Percentiles rank a stretch among this genome's conserved stretches.
phyloP scores from a whole-genome alignment of 2,329 filamentous ascomycete species.

The Pseudogymnoascus sp. region DNA sequence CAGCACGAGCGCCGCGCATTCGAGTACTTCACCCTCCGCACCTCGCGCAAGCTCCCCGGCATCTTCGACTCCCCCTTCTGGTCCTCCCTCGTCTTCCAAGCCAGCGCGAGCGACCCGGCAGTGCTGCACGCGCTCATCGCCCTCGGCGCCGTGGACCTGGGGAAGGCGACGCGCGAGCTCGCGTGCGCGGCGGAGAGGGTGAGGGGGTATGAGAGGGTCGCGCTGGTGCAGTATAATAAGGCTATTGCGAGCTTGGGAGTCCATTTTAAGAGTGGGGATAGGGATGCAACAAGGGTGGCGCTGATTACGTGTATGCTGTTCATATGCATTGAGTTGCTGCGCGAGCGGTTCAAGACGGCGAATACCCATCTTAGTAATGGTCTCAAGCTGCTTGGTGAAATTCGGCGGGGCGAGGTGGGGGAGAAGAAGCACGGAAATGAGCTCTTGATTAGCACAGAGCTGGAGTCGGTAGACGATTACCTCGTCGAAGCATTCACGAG shows the following conservation, averaged over 20 bases:
- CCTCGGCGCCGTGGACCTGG: constrained; percentile 33
- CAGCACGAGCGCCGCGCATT: constrained; percentile 31
- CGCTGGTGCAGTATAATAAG: constrained; percentile 41
- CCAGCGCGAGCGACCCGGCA: constrained; percentile 29
- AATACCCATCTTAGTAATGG: constrained; percentile 37
- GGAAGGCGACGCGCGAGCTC: background rate
- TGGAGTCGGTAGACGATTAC: constrained; percentile 33
- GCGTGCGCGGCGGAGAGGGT: constrained; percentile 23
- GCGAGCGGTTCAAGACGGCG: constrained; percentile 32
- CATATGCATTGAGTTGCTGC: constrained; percentile 46
- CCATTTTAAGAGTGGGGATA: constrained; percentile 29
- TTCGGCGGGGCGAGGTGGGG: constrained; percentile 3
- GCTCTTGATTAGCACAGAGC: constrained; percentile 12
- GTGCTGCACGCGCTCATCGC: constrained; percentile 35
- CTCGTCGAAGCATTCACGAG: constrained; percentile 35
- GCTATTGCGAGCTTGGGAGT: constrained; percentile 36
- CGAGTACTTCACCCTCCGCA: constrained; percentile 42
- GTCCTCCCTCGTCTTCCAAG: constrained; percentile 33
- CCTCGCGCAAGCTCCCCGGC: constrained; percentile 35
- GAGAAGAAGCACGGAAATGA: background rate
- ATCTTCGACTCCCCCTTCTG: constrained; percentile 32
- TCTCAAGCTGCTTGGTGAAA: constrained; percentile 30
- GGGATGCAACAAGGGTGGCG: constrained; percentile 26
- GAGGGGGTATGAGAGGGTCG: constrained; percentile 28
- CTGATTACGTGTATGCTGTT: constrained; percentile 42